Base-by-base conservation (phyloP, 495 filamentous ascomycete species). In the Friedmanniomyces simplex region DNA sequence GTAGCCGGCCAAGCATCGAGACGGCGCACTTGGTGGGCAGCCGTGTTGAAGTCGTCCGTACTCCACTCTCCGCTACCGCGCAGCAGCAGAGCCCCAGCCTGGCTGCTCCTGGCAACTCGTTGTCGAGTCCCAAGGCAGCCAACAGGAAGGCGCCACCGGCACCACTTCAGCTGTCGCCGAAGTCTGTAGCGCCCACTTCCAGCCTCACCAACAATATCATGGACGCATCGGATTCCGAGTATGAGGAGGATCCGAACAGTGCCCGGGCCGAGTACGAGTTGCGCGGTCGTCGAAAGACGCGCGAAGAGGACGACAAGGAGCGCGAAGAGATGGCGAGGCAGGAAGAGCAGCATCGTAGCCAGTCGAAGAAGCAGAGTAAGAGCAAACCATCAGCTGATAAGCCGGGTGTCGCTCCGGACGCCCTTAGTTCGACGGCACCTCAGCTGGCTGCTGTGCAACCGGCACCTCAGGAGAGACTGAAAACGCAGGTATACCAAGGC, bases 241-340 rank as follows among this genome's bases (percentile, higher is more conserved):
- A 93, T 61, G 88, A 90, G 54, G 87, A 91, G 63, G 77, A 83
- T 16, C 67, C 84, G 4, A 81, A 87, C 18, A 64, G 61, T 36
- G 61, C 61, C 12, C 61, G 61, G n/a, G 53, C 37, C 14, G 61
- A 64, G 50, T 47, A 64, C 22, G 42, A 46, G 18, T 14, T 22
- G 16, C 78, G 90, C 46, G 90, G 90, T n/a, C 78, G 90, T 34
- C 77, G 89, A 62, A 88, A 85, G 63, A 96, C 90, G 0, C 80
- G 90, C 57, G 88, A 90, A 66, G 89, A 93, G 51, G 90, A 96
- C 65, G 90, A 96, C 59, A 75, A 76, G 53, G 81, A 89, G 49
- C 82, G 90, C 37, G 88, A 90, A 68, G 77, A 79, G 7, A 66
- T 82, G 10, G 74, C 82, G 16, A 66, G 73, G 52, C 79, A 79